Evolutionary conservation across 2,329 filamentous ascomycete species (phyloP).

Genomic region (Aspergillus felis): DNA sequence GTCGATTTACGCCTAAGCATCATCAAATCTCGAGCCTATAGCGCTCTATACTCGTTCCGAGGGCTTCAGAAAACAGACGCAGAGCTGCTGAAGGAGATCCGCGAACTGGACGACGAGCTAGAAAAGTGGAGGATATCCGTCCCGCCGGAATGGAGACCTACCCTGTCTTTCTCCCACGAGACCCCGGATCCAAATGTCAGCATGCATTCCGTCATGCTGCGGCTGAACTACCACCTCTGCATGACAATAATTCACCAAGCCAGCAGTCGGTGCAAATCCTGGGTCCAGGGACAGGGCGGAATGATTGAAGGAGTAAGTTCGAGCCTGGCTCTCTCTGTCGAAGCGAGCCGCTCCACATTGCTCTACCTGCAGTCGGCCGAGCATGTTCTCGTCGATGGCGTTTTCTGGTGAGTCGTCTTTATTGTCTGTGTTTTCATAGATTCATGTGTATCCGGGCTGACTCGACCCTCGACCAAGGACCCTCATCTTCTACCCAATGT

Average conservation of each 20-base stretch:
- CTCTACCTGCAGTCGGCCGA: slow-evolving; percentile 46
- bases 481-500: slow-evolving; percentile 56
- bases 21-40: slow-evolving; percentile 51
- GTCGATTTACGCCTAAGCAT: slow-evolving; percentile 49
- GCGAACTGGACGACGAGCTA: slow-evolving; percentile 55
- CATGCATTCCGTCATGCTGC: slow-evolving; percentile 48
- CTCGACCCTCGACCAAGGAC: slow-evolving; percentile 35
- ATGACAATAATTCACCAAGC: slow-evolving; percentile 55
- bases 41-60: slow-evolving; percentile 48
- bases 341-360: slow-evolving; percentile 55
- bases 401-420: slow-evolving; percentile 46
- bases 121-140: slow-evolving; percentile 53
- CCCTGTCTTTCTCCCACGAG: slow-evolving; percentile 42
- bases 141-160: slow-evolving; percentile 44
- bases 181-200: slow-evolving; percentile 32
- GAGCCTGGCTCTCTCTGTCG: slow-evolving; percentile 51
- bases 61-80: slow-evolving; percentile 51
- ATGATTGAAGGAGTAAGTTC: slow-evolving; percentile 49
- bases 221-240: slow-evolving; percentile 55
- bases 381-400: slow-evolving; percentile 42
- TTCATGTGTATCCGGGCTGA: not conserved
- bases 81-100: slow-evolving; percentile 52
- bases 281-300: slow-evolving; percentile 30
- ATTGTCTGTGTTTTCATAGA: not conserved
- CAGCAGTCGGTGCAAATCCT: slow-evolving; percentile 49